Conservation (phyloP, 257 asterid species). For the Scutellaria minor region DNA sequence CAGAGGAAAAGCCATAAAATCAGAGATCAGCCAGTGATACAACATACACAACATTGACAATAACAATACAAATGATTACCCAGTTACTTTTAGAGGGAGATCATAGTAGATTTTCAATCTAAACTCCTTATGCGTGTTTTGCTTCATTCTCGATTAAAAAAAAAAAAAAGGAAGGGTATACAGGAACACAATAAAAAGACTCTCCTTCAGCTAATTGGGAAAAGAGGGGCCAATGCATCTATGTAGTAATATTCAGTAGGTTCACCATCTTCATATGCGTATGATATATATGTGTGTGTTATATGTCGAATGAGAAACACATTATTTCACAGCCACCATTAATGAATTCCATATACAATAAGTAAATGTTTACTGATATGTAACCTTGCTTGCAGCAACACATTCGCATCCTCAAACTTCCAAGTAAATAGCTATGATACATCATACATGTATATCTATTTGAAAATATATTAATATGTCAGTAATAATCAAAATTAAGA, state of each 20-base stretch:
- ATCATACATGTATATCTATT: too few species aligned
- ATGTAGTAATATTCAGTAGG: background rate
- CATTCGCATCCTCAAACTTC: background rate
- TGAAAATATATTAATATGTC: background rate
- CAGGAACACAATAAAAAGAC: background rate
- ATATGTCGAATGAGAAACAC: constrained; percentile 1
- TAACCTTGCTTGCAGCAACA: constrained; percentile 1
- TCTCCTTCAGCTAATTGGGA: background rate
- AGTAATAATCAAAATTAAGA: background rate
- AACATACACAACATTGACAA: constrained; percentile 1
- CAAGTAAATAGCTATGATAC: too few species aligned
- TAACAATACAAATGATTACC: constrained; percentile 17
- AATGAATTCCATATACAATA: background rate
- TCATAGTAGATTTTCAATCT: constrained; percentile 15
- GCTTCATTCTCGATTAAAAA: background rate
- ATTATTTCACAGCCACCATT: background rate
- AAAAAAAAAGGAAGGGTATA: background rate
- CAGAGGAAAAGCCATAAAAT: constrained; percentile 26
- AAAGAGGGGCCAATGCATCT: background rate
- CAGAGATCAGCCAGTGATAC: constrained; percentile 24
- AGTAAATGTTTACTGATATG: background rate
- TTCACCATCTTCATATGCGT: background rate
- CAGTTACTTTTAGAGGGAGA: constrained; percentile 16
- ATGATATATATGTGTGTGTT: background rate
- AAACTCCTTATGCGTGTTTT: background rate